phyloP scores from a whole-genome alignment of 2,329 filamentous ascomycete genomes.

The Hypoxylon sp. region DNA sequence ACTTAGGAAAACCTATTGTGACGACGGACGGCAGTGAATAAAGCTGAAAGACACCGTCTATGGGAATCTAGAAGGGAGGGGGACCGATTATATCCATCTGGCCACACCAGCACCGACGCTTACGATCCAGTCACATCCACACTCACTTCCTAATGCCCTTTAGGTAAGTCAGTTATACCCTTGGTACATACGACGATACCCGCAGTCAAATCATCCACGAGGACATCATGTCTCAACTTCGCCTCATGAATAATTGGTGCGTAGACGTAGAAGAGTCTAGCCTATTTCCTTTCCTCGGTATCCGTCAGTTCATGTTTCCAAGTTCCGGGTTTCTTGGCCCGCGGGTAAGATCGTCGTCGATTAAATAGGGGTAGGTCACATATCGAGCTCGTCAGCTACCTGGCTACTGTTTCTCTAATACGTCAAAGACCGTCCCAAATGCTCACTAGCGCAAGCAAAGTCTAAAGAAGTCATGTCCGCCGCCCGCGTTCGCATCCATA shows the following conservation, averaged over 20 bases:
- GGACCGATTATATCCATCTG: slow-evolving; percentile 3
- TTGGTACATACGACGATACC: no score
- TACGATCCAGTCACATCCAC: slow-evolving; percentile 21
- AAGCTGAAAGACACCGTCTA: neutral
- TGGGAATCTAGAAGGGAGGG: neutral
- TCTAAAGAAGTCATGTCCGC: slow-evolving; percentile 3
- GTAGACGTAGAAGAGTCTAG: slow-evolving; percentile 17
- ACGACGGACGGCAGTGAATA: slow-evolving; percentile 7
- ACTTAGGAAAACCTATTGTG: neutral
- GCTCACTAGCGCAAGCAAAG: slow-evolving; percentile 10
- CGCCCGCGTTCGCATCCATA: slow-evolving; percentile 17
- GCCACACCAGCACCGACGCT: slow-evolving; percentile 5
- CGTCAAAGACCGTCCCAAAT: slow-evolving; percentile 4
- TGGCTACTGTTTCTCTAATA: neutral
- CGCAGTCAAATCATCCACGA: slow-evolving; percentile 15
- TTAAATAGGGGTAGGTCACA: neutral
- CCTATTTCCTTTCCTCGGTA: slow-evolving; percentile 23
- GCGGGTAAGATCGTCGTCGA: slow-evolving; percentile 22
- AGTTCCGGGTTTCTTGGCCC: slow-evolving; percentile 15
- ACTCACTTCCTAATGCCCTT: slow-evolving; percentile 11
- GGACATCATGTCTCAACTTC: slow-evolving; percentile 15
- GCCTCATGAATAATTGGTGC: slow-evolving; percentile 2
- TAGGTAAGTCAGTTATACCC: slow-evolving; percentile 1
- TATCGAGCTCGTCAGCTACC: neutral
- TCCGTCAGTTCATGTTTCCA: slow-evolving; percentile 1